Base-by-base conservation (phyloP, 2,329 filamentous ascomycete species). In the Alternaria incomplexa region DNA sequence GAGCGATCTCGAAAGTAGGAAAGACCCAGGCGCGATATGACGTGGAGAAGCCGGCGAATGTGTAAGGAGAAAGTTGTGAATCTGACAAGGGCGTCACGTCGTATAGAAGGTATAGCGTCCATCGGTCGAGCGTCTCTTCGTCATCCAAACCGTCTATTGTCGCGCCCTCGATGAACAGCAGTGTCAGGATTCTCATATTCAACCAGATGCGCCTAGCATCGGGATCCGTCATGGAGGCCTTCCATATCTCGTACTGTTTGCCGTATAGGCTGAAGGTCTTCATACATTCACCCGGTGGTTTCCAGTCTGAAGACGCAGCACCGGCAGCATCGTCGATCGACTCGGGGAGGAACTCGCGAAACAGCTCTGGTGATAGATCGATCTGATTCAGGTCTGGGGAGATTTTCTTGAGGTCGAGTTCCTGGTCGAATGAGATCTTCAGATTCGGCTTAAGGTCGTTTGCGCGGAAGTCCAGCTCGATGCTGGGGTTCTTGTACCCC, bases 121-220 rank as follows among this genome's bases (percentile, higher is more conserved):
- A 99, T 72, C 95, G 88, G 64, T 93, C 88, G 20, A 90, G 81
- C 0, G 89, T 90, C 85, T 88, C 90, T 65, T 94, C 72, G 1
- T 90, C 86, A 43, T 93, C 89, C 3, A 90, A 83, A 15, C 87
- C 87, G 48, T 97, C 89, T 40, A 88, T 88, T 5, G 89, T 91
- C n/a, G 94, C 96, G 26, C 93, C 96, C 79, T 99, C 96, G 65
- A 99, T 97, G 78, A 93, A 96, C 63, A 98, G 85, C 15, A 93
- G 89, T 6, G 94, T 88, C 36, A 97, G 84, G 58, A 97, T 88
- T 81, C 97, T 93, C 67, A 96, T 87, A 56, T 94, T 92, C 64
- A 88, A 88, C 73, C 97, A 84, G 43, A 97, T 83, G 72, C 90
- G 86, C 73, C 88, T 87, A 45, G 96, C 88, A 15, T 85, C 85